A percentile compares a stretch with the other conserved stretches of the same genome.
These are phyloP conservation scores for Gymnopilus dilepis DNA, from an alignment of 768 basidiomycete genomes.

Conservation along the genomic window DNA sequence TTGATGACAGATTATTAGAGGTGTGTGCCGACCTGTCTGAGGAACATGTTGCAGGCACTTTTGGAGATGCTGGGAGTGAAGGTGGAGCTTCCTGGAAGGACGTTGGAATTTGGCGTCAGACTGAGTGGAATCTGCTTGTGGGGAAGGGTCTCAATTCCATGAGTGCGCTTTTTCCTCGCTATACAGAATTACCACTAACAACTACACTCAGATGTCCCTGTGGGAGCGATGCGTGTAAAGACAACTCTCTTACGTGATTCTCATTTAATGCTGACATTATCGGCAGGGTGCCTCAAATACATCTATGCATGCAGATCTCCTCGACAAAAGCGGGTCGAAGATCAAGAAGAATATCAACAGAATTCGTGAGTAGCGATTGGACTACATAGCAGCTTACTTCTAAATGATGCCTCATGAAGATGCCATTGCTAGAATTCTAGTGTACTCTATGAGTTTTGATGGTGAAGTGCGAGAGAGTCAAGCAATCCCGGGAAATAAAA, in stretches of 20 bases:
- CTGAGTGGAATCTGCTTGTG: conserved; percentile 83
- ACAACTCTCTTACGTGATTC: conserved; percentile 6
- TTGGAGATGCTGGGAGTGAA: conserved; percentile 56
- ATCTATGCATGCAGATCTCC: conserved; percentile 69
- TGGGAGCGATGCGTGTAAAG: conserved; percentile 67
- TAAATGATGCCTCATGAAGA: conserved; percentile 44
- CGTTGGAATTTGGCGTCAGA: conserved; percentile 87
- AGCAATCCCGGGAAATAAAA: conserved; percentile 30
- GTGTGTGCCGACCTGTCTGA: conserved; percentile 72
- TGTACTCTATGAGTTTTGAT: conserved; percentile 91
- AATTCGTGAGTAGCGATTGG: conserved; percentile 31
- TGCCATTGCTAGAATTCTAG: conserved; percentile 81
- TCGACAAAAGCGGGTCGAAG: conserved; percentile 59
- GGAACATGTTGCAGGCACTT: conserved; percentile 66
- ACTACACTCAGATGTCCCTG: conserved; percentile 61
- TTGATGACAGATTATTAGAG: conserved; percentile 80
- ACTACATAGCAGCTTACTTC: conserved; percentile 43
- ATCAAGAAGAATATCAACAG: conserved; percentile 76
- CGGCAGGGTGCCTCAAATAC: conserved; percentile 66
- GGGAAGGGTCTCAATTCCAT: conserved; percentile 83
- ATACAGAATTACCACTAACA: background rate
- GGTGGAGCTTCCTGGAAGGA: conserved; percentile 74
- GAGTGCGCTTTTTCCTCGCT: conserved; percentile 51
- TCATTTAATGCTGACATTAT: conserved; percentile 5
- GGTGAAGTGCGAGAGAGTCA: conserved; percentile 58